Percentiles rank a stretch among this genome's conserved stretches.
phyloP scores from a whole-genome alignment of 2,329 filamentous ascomycete species.

The Metarhizium robertsii region DNA sequence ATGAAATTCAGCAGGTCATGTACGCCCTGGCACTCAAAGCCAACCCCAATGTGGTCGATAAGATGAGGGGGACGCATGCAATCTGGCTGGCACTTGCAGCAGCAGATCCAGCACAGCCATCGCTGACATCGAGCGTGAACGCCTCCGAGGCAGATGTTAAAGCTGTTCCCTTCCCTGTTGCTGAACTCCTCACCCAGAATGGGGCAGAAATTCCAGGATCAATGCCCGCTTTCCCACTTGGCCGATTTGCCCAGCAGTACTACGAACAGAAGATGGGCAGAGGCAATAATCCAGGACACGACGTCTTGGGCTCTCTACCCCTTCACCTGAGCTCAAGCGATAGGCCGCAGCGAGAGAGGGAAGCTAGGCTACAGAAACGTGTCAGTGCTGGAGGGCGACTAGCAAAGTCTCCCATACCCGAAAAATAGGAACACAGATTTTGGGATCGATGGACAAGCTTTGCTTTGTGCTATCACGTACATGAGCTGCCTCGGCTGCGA shows the following conservation, averaged over 20 bases:
- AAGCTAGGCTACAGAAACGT: conserved; percentile 65
- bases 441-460: conserved; percentile 29
- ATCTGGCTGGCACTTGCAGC: conserved; percentile 88
- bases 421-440: conserved; percentile 41
- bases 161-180: conserved; percentile 69
- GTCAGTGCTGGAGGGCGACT: conserved; percentile 69
- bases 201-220: conserved; percentile 75
- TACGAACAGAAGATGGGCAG: conserved; percentile 65
- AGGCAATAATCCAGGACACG: conserved; percentile 32
- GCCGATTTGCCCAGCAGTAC: conserved; percentile 70
- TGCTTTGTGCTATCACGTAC: conserved; percentile 26
- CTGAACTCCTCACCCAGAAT: conserved; percentile 87
- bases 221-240: conserved; percentile 75
- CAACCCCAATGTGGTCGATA: conserved; percentile 80
- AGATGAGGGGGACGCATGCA: conserved; percentile 77
- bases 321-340: conserved; percentile 32
- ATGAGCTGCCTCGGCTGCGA: conserved; percentile 18
- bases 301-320: conserved; percentile 55
- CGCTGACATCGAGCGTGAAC: conserved; percentile 33
- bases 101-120: conserved; percentile 79
- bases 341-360: conserved; percentile 51
- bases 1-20: conserved; percentile 87
- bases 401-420: conserved; percentile 54
- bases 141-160: conserved; percentile 38
- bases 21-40: conserved; percentile 81